Conservation (phyloP, 192 early-diverging fungal genomes). For the Linnemannia exigua region DNA sequence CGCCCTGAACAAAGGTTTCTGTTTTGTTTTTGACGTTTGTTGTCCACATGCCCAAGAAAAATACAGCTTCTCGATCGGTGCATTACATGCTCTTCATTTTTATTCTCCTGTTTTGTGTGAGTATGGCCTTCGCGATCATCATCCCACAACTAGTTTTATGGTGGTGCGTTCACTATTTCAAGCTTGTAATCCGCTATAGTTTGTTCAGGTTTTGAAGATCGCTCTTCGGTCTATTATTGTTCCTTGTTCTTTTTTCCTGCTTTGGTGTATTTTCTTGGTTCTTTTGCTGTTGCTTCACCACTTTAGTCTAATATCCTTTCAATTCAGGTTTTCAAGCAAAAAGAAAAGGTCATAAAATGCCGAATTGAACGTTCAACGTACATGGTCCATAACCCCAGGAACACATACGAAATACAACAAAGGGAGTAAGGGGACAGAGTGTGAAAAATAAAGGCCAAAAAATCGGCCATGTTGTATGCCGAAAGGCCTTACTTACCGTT, state of each 20-base stretch:
- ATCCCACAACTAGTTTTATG: background rate
- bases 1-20: background rate
- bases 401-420: background rate
- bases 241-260: background rate
- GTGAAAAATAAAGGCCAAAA: background rate
- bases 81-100: background rate
- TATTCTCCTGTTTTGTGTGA: background rate
- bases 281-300: background rate
- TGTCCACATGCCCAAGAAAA: background rate
- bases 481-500: background rate
- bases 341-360: background rate
- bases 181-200: background rate
- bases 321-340: too few relatives aligned
- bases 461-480: background rate
- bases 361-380: too few relatives aligned
- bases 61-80: background rate
- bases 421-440: background rate
- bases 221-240: background rate
- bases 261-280: background rate
- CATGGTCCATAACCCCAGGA: background rate
- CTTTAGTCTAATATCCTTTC: background rate
- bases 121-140: background rate
- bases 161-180: background rate
- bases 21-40: background rate
- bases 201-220: background rate